A percentile compares a stretch with the other conserved stretches of the same genome.
These are phyloP conservation scores for Fusarium mangiferae DNA, from an alignment of 2,329 filamentous ascomycete genomes.

Conservation along the genomic window DNA sequence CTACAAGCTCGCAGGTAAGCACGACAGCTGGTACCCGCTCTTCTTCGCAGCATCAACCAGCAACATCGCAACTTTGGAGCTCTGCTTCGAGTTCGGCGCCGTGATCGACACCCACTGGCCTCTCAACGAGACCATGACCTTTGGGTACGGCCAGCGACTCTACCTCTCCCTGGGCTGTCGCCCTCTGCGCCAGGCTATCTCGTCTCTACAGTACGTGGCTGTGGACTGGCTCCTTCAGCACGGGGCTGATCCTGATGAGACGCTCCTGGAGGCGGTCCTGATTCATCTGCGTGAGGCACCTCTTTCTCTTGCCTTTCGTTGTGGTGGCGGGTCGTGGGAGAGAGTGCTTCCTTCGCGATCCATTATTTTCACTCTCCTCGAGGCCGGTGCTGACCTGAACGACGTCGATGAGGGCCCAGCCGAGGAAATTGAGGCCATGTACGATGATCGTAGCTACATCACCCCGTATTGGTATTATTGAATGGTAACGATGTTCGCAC, in stretches of 20 bases:
- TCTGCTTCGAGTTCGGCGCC: not conserved
- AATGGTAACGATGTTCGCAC: not conserved
- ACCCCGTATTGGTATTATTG: not conserved
- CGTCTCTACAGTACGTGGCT: not conserved
- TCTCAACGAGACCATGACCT: not conserved
- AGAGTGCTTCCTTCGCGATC: not conserved
- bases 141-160: not conserved
- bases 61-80: not conserved
- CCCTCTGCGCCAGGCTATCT: slow-evolving; percentile 1
- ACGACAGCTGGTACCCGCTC: not conserved
- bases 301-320: not conserved
- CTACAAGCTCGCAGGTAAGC: not conserved
- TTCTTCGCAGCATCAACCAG: not conserved
- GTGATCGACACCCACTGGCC: not conserved
- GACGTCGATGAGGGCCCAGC: not conserved
- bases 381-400: not conserved
- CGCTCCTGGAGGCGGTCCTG: not conserved
- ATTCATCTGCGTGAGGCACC: not conserved
- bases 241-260: not conserved
- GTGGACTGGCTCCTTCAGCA: not conserved
- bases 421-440: not conserved
- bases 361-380: not conserved
- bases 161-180: not conserved
- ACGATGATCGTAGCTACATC: not conserved
- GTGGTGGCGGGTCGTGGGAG: not conserved